Base-by-base conservation (phyloP, 345 rosid genomes). In the Lepidium africanum region DNA sequence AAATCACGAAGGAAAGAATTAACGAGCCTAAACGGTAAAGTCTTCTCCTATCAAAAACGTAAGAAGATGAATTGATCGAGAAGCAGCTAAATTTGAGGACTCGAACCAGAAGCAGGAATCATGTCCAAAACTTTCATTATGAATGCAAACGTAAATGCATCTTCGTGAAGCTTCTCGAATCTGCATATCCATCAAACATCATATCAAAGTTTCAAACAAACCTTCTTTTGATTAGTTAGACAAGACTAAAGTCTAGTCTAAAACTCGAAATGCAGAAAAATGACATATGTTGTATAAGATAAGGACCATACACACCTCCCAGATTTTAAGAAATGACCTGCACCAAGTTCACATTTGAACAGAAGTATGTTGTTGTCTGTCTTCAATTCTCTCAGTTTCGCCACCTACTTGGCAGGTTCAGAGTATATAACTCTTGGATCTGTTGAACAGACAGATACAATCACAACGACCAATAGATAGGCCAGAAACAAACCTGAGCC, bases 381-480 rank as follows among this genome's bases (percentile, higher is more conserved):
- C 85, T 90, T 93, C 87, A 78, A 36, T 41, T 85, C 97, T 83
- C 97, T 85, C 75, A 93, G 86, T 78, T 93, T 93, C 17, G 92
- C 94, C 70, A 93, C 97, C 36, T 79, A 87, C 80, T 93, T 93
- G 15, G 87, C 96, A 41, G 98, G 91, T 76, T 93, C 98, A 6
- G 96, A 87, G 78, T 90, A 93, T 87, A 93, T 56, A 23, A 93
- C 98, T 48, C 96, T 87, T 21, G 96, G 84, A 86, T 93, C 98
- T 93, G 81, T 65, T 30, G 11, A 42, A 32, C 64, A 63, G 15
- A 61, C 10, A 23, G 0, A 37, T 59, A 10, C 63, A 25, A 42
- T 51, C 37, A 7, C 5, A 58, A 37, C 37, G 6, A 27, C 5
- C 32, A 27, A 4, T 72, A 3, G 0, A 32, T 11, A 43, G 25